phyloP scores from a whole-genome alignment of 805 yeast species.

The Blastobotrys muscicola region DNA sequence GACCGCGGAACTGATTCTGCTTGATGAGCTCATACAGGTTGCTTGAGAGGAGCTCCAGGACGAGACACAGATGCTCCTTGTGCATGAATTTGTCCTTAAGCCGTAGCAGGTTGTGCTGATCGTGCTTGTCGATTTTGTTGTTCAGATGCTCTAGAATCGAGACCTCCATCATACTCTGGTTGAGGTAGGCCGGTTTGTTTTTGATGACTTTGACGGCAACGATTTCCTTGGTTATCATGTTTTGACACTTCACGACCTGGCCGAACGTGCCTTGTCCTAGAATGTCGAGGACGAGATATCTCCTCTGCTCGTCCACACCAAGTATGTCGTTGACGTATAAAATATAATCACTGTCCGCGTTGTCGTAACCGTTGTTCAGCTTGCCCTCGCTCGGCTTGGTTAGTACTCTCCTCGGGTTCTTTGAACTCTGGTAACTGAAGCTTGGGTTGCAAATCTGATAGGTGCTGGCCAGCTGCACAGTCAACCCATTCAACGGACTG shows the following conservation, averaged over 20 bases:
- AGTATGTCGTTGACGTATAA: conserved; percentile 88
- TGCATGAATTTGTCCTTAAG: conserved; percentile 85
- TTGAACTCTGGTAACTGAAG: conserved; percentile 71
- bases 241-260: conserved; percentile 92
- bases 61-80: conserved; percentile 80
- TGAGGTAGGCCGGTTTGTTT: conserved; percentile 81
- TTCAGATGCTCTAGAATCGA: conserved; percentile 75
- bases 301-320: conserved; percentile 76
- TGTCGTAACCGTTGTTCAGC: conserved; percentile 76
- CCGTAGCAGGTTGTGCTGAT: conserved; percentile 65
- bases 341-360: conserved; percentile 82
- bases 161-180: conserved; percentile 88
- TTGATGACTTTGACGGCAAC: conserved; percentile 94
- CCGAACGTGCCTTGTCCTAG: conserved; percentile 98
- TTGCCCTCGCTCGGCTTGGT: conserved; percentile 87
- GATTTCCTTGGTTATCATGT: conserved; percentile 66
- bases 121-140: conserved; percentile 55
- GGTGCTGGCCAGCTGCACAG: conserved; percentile 67
- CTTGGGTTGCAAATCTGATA: conserved; percentile 78
- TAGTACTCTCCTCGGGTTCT: conserved; percentile 84
- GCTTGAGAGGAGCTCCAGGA: conserved; percentile 79
- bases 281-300: conserved; percentile 80
- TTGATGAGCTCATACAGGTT: conserved; percentile 84
- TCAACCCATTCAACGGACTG: conserved; percentile 66
- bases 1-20: conserved; percentile 89